A percentile compares a stretch with the other conserved stretches of the same genome.
Conservation (phyloP, 2,329 filamentous ascomycete species). For the Fusarium sp. region DNA sequence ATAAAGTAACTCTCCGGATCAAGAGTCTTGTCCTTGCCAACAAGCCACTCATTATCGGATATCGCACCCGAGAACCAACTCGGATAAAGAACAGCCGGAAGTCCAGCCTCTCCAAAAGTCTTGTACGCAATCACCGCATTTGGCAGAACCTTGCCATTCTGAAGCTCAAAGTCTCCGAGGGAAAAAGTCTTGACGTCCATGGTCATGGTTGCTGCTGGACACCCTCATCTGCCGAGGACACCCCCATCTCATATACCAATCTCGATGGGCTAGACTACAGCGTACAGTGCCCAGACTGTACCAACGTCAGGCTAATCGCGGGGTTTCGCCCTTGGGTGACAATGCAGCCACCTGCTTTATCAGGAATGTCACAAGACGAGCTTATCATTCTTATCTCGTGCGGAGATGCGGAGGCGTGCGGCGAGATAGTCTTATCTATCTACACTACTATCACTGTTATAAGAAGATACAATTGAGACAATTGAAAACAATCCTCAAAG, state of each 20-base stretch:
- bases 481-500: neutral
- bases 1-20: slow-evolving; percentile 64
- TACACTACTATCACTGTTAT: neutral
- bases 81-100: slow-evolving; percentile 77
- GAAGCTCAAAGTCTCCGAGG: slow-evolving; percentile 73
- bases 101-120: slow-evolving; percentile 71
- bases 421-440: slow-evolving; percentile 16
- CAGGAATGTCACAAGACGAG: slow-evolving; percentile 20
- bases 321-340: slow-evolving; percentile 29
- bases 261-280: neutral
- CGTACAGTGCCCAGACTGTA: neutral
- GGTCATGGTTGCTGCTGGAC: too few relatives aligned
- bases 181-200: slow-evolving; percentile 50
- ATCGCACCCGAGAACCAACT: slow-evolving; percentile 75
- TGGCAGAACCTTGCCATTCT: slow-evolving; percentile 69
- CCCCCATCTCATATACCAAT: slow-evolving; percentile 3
- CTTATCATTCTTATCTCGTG: slow-evolving; percentile 31
- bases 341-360: slow-evolving; percentile 26
- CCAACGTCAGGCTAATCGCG: neutral
- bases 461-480: neutral
- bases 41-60: slow-evolving; percentile 78
- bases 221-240: neutral
- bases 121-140: slow-evolving; percentile 79
- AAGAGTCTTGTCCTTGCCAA: slow-evolving; percentile 71
- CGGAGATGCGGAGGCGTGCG: slow-evolving; percentile 16